phyloP scores from a whole-genome alignment of 768 basidiomycete species.

The Auriscalpium microsporum region DNA sequence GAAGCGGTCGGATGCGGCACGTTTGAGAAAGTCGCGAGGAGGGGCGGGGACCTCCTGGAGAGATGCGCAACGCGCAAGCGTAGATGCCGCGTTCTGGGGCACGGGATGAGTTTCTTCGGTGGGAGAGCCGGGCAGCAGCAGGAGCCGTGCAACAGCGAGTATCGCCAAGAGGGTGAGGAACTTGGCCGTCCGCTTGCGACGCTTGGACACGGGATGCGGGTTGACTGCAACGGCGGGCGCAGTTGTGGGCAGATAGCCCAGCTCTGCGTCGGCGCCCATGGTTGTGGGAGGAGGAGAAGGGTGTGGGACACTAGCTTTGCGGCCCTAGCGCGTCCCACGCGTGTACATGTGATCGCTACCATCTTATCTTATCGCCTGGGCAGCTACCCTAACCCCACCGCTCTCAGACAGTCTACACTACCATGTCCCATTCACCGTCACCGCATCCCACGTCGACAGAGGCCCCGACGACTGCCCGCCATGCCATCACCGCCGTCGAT shows the following conservation, averaged over 20 bases:
- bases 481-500: constrained; percentile 45
- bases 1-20: constrained; percentile 57
- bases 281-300: no score
- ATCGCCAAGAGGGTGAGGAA: not conserved
- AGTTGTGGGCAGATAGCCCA: no score
- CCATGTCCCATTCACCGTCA: constrained; percentile 23
- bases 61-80: constrained; percentile 29
- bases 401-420: not conserved
- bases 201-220: no score
- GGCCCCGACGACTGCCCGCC: constrained; percentile 20
- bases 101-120: not conserved
- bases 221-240: no score
- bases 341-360: no score
- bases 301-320: no score
- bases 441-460: constrained; percentile 17
- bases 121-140: not conserved
- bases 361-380: no score
- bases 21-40: constrained; percentile 36
- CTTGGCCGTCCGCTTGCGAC: not conserved
- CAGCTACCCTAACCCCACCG: no score
- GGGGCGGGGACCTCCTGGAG: constrained; percentile 35
- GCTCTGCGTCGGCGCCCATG: no score
- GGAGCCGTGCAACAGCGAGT: not conserved
- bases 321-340: no score
- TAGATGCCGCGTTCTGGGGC: not conserved